Conservation (phyloP, 2,329 filamentous ascomycete genomes). For the Xylaria multiplex region DNA sequence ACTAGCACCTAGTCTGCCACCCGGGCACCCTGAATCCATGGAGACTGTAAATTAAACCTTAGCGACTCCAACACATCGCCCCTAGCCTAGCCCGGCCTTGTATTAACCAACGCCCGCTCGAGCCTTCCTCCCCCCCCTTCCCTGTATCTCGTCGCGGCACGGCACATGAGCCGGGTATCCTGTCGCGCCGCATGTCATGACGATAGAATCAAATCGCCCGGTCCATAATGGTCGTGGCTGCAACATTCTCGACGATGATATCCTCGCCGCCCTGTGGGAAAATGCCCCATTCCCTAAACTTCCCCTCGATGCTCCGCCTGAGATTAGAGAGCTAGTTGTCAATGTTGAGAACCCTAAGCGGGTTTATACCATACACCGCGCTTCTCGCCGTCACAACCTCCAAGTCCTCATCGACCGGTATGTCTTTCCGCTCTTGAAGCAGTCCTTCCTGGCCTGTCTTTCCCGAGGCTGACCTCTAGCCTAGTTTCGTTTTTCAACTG, state of each 20-base stretch:
- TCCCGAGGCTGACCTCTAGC: conserved; percentile 36
- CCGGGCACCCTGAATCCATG: background rate
- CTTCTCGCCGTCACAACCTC: conserved; percentile 70
- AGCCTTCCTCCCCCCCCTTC: conserved; percentile 2
- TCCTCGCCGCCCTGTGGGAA: conserved; percentile 70
- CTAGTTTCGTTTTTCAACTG: conserved; percentile 82
- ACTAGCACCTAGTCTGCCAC: background rate
- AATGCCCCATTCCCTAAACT: conserved; percentile 68
- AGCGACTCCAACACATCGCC: conserved; percentile 1
- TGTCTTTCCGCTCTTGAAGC: conserved; percentile 40
- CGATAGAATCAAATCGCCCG: conserved; percentile 56
- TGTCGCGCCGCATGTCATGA: conserved; percentile 52
- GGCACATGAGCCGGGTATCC: conserved; percentile 24
- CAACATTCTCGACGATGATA: conserved; percentile 55
- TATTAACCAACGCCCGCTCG: conserved; percentile 4
- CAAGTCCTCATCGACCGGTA: conserved; percentile 75
- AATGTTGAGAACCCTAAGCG: conserved; percentile 70
- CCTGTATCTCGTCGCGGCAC: conserved; percentile 15
- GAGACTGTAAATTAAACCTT: conserved; percentile 11
- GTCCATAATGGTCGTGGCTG: conserved; percentile 49
- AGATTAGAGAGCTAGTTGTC: conserved; percentile 65
- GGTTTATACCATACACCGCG: conserved; percentile 69
- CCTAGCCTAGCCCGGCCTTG: background rate
- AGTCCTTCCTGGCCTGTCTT: background rate
- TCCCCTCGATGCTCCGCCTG: conserved; percentile 68